phyloP scores from a whole-genome alignment of 2,329 filamentous ascomycete genomes.

The Setomelanomma holmii region DNA sequence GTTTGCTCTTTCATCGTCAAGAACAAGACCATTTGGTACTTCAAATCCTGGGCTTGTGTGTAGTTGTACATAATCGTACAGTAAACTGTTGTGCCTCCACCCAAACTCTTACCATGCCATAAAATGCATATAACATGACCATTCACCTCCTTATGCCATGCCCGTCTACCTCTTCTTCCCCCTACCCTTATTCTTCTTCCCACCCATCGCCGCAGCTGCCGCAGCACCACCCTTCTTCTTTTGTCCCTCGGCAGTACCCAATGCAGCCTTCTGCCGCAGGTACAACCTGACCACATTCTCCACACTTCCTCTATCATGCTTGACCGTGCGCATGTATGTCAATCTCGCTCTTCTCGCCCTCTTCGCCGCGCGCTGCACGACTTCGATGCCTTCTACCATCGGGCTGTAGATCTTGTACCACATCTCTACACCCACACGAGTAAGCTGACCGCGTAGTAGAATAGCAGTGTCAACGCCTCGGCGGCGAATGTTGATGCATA shows the following conservation, averaged over 20 bases:
- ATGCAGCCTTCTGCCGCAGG: conserved; percentile 45
- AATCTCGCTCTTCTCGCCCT: conserved; percentile 84
- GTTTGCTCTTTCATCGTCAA: neutral
- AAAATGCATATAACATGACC: neutral
- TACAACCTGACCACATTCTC: conserved; percentile 48
- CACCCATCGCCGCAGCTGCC: conserved; percentile 30
- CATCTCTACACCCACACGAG: conserved; percentile 91
- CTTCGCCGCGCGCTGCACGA: conserved; percentile 86
- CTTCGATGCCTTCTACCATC: conserved; percentile 87
- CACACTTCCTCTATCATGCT: conserved; percentile 49
- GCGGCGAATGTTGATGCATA: conserved; percentile 84
- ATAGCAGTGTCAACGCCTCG: conserved; percentile 88
- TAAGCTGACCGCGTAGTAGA: conserved; percentile 83
- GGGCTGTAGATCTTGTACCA: conserved; percentile 96
- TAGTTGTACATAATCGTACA: conserved; percentile 10
- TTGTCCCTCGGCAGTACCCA: conserved; percentile 37
- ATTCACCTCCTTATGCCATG: neutral
- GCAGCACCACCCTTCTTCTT: conserved; percentile 37
- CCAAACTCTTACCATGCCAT: neutral
- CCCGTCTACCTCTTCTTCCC: conserved; percentile 39
- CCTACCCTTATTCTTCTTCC: conserved; percentile 37
- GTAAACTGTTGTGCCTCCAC: too few species aligned
- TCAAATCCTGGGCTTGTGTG: too few species aligned
- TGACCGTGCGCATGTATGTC: conserved; percentile 77
- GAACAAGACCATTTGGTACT: conserved; percentile 10